Conservation (phyloP, 1,139 yeast species). For the Yamadazyma diospyri region DNA sequence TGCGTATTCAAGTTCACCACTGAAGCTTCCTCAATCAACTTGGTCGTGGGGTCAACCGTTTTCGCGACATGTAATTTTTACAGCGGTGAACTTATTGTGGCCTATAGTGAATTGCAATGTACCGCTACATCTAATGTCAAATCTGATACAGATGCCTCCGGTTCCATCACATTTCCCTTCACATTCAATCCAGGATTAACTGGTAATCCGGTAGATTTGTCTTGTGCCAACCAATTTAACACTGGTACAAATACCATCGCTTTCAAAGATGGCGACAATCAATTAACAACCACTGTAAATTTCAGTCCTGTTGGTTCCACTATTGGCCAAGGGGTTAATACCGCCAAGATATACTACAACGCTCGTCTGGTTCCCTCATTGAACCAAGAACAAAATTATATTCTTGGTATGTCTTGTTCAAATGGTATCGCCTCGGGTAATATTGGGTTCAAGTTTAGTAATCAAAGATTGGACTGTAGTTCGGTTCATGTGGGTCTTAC, state of each 20-base stretch:
- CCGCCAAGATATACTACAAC: conserved; percentile 6
- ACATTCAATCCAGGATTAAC: conserved; percentile 25
- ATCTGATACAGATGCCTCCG: conserved; percentile 16
- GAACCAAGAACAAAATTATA: conserved; percentile 14
- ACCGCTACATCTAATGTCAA: conserved; percentile 16
- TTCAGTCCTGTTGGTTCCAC: conserved; percentile 2
- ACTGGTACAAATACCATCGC: conserved; percentile 25
- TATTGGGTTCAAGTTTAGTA: conserved; percentile 17
- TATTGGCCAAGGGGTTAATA: neutral
- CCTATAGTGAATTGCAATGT: conserved; percentile 25
- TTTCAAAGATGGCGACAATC: conserved; percentile 26
- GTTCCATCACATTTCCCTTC: conserved; percentile 24
- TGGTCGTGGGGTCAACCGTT: conserved; percentile 16
- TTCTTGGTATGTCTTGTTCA: conserved; percentile 22
- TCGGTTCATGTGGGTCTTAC: conserved; percentile 19
- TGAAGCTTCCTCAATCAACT: conserved; percentile 12
- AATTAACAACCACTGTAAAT: conserved; percentile 11
- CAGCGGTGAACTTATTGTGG: conserved; percentile 22
- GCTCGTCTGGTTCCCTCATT: conserved; percentile 17
- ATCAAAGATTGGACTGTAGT: conserved; percentile 20
- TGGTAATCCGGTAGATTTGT: conserved; percentile 17
- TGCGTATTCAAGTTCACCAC: conserved; percentile 30
- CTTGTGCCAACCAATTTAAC: conserved; percentile 18
- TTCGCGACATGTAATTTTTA: conserved; percentile 27
- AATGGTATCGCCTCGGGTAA: conserved; percentile 23